Evolutionary conservation across 768 basidiomycete species (phyloP).

Genomic region (Lentinula boryana): DNA sequence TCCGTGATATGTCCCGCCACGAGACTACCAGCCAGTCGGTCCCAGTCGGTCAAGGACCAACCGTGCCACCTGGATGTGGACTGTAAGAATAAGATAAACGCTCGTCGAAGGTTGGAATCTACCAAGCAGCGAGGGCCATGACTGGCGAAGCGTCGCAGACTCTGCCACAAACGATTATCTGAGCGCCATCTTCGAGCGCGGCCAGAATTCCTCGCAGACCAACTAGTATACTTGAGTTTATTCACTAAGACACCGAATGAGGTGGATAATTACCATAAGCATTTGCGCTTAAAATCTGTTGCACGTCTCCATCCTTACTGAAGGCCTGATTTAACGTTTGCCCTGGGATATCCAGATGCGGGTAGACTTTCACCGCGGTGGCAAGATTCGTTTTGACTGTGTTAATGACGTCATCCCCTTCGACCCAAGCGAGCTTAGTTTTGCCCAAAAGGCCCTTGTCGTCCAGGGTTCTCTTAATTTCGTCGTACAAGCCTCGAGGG

Average conservation of each 20-base stretch:
- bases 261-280: neutral
- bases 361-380: neutral
- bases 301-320: neutral
- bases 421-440: constrained; percentile 3
- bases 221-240: neutral
- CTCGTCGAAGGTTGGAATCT: neutral
- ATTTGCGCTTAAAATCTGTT: neutral
- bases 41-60: constrained; percentile 5
- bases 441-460: neutral
- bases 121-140: constrained; percentile 4
- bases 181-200: neutral
- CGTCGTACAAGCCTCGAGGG: constrained; percentile 4
- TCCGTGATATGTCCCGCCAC: constrained; percentile 1
- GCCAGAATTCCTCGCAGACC: constrained; percentile 4
- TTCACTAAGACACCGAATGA: neutral
- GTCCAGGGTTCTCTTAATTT: neutral
- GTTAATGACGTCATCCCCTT: constrained; percentile 1
- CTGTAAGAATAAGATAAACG: neutral
- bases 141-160: constrained; percentile 5
- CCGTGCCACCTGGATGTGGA: constrained; percentile 1
- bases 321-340: neutral
- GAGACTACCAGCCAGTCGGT: constrained; percentile 1
- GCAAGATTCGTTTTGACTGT: constrained; percentile 1
- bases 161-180: constrained; percentile 4
- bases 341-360: constrained; percentile 6